Evolutionary conservation across 768 basidiomycete species (phyloP).

Genomic region (Lactifluus echinatus): DNA sequence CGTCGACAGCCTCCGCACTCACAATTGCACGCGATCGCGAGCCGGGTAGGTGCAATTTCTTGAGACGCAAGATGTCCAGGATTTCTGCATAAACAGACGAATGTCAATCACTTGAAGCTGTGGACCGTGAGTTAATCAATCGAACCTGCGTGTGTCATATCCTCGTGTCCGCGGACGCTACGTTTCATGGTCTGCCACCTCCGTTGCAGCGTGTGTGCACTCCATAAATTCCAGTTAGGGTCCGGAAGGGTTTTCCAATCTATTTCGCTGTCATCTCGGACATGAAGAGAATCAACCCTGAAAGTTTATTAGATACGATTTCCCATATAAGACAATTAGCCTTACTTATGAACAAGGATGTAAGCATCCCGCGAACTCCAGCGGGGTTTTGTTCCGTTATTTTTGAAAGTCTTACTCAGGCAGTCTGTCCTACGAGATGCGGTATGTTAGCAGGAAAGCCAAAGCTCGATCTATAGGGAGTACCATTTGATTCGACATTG

Average conservation of each 20-base stretch:
- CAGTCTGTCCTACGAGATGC: constrained; percentile 56
- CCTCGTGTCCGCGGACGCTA: constrained; percentile 65
- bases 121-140: constrained; percentile 17
- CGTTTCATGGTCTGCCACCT: constrained; percentile 77
- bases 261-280: constrained; percentile 74
- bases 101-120: constrained; percentile 3
- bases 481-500: constrained; percentile 88
- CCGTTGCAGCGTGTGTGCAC: constrained; percentile 68
- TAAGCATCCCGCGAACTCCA: constrained; percentile 74
- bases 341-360: constrained; percentile 73
- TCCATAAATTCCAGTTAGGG: constrained; percentile 76
- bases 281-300: constrained; percentile 67
- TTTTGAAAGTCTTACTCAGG: constrained; percentile 63
- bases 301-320: not conserved
- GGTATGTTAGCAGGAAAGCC: not conserved
- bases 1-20: constrained; percentile 30
- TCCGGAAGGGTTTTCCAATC: constrained; percentile 77
- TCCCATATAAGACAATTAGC: not conserved
- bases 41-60: constrained; percentile 54
- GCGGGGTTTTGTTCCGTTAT: constrained; percentile 57
- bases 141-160: constrained; percentile 71
- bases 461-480: not conserved
- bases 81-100: constrained; percentile 42
- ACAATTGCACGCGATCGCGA: constrained; percentile 26
- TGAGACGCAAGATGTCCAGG: constrained; percentile 69